Base-by-base conservation (phyloP, 768 basidiomycete species). In the Cystofilobasidium bisporidii region DNA sequence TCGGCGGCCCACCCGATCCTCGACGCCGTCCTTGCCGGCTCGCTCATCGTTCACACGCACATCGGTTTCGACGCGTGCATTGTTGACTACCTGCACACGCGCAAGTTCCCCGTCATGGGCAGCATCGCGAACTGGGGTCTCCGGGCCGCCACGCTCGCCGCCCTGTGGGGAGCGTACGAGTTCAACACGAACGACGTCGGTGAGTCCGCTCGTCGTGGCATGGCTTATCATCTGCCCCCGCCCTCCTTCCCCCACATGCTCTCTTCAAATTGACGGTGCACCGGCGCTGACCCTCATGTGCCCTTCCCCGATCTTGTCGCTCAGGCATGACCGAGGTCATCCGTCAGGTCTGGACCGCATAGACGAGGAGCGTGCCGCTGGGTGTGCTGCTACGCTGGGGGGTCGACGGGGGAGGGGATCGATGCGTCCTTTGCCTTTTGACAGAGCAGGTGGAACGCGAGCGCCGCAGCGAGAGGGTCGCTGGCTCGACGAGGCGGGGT, bases 101-200 rank as follows among this genome's bases (percentile, higher is more conserved):
- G 94, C 78, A 98, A 99, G 79, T 96, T 88, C 82, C 90, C 91
- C n/a, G 71, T 85, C 53, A 61, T 91, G 67, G 92, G 89, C 15
- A 84, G 80, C 0, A 63, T 86, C 56, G 73, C 77, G 17, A 84
- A 80, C n/a, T 98, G 94, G 94, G 76, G 80, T 11, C 81, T 97
- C 64, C 83, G 91, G 57, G 77, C 83, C 9, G 80, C 85, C 8
- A 97, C 96, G 33, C 83, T 86, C 45, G 90, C 85, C 26, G 85
- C 88, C 6, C 81, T 92, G 61, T 85, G 91, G 55, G 94, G 96
- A 20, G 83, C 97, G 9, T 99, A 96, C 80, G 88, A 96, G 77
- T 97, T 98, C 81, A 97, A 98, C 80, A 97, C 96, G 50, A 91
- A 94, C 75, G 94, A 98, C 76, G 86, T 99, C 71, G 93, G 96